phyloP scores from a whole-genome alignment of 805 yeast genomes.

The Danielia reshetovae region DNA sequence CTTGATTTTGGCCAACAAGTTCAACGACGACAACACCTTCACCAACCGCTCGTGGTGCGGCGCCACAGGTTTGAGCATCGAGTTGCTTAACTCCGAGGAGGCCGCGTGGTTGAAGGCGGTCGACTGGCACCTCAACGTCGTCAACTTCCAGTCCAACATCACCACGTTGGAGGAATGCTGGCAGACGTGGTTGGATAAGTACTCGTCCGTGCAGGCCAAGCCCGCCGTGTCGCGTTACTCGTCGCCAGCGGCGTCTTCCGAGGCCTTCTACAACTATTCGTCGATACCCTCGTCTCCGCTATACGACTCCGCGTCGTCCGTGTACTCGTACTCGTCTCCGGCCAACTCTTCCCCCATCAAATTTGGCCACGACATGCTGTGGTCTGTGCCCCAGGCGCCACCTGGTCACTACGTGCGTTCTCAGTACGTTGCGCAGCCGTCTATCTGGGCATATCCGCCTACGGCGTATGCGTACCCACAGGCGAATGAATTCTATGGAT shows the following conservation, averaged over 20 bases:
- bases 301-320: slow-evolving; percentile 12
- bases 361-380: slow-evolving; percentile 16
- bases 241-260: slow-evolving; percentile 2
- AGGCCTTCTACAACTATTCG: slow-evolving; percentile 5
- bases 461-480: slow-evolving; percentile 17
- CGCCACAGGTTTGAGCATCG: slow-evolving; percentile 78
- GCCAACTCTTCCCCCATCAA: slow-evolving; percentile 23
- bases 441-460: slow-evolving; percentile 24
- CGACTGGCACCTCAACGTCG: slow-evolving; percentile 54
- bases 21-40: slow-evolving; percentile 94
- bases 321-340: slow-evolving; percentile 23
- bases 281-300: slow-evolving; percentile 21
- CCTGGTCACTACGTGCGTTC: slow-evolving; percentile 2
- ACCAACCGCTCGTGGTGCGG: slow-evolving; percentile 94
- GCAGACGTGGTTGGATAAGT: slow-evolving; percentile 41
- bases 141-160: slow-evolving; percentile 35
- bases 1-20: slow-evolving; percentile 83
- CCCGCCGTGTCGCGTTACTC: slow-evolving; percentile 1
- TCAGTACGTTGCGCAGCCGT: slow-evolving; percentile 8
- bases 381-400: slow-evolving; percentile 4
- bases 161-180: slow-evolving; percentile 42
- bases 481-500: slow-evolving; percentile 18
- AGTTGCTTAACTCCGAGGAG: slow-evolving; percentile 62
- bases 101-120: slow-evolving; percentile 61
- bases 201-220: slow-evolving; percentile 8